Base-by-base conservation (phyloP, 148 eudicot species). In the Camellia japonica region DNA sequence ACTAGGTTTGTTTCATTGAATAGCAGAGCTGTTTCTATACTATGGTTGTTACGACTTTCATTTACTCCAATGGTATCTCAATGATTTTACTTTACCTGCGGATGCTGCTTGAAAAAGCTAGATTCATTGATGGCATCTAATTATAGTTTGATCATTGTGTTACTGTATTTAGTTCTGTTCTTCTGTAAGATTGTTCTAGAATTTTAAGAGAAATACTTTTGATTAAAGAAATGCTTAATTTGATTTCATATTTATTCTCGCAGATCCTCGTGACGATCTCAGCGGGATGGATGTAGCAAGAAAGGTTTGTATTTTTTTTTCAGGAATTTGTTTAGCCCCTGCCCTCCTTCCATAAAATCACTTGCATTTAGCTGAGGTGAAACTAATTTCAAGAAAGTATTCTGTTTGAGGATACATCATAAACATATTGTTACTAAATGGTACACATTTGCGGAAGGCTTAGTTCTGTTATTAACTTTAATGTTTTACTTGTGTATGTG, bases 201-300 rank as follows among this genome's bases (percentile, higher is more conserved):
- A 64, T 78, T 66, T 23, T 61, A 79, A 38, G 20, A 64, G 42
- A 64, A 20, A 10, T 13, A 16, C 18, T 19, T n/a, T 65, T 9
- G 64, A 15, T 60, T 55, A 23, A 47, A 47, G 20, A 44, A 11
- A 71, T 63, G n/a, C 61, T 74, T 23, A 12, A 30, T 72, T 38
- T 76, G 12, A 55, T 73, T 67, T 78, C 80, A 11, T 49, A 80
- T 82, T 30, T 68, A 7, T 81, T 83, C 58, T 59, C 51, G 47
- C 97, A 95, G 99, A 95, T 92, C 99, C 99, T 80, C 97, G 99
- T 61, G 99, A 95, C 78, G 99, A 95, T 90, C 90, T 95, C 80
- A 85, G 97, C 54, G 99, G 99, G 77, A 95, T 90, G 95, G 99
- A 95, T 86, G 98, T 95, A 68, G 98, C 95, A 79, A 90, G 99